Percentiles rank a stretch among this genome's conserved stretches.
phyloP scores from a whole-genome alignment of 1,284 basidiomycete species.

The Rhodotorula mucilaginosa region DNA sequence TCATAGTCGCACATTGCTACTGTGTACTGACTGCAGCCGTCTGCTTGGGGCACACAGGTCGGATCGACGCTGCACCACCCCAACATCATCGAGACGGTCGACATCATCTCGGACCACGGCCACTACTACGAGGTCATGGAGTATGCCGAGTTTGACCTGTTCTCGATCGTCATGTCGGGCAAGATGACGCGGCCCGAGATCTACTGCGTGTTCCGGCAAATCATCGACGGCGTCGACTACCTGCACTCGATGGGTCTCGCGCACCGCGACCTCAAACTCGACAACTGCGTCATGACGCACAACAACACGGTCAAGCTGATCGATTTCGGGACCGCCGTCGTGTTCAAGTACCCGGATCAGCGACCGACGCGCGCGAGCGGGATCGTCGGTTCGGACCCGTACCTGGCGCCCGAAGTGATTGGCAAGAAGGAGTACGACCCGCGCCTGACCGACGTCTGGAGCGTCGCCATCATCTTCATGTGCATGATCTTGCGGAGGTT shows the following conservation, averaged over 20 bases:
- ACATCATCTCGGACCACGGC: slow-evolving; percentile 96
- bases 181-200: slow-evolving; percentile 98
- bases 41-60: slow-evolving; percentile 51
- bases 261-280: slow-evolving; percentile 97
- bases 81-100: slow-evolving; percentile 97
- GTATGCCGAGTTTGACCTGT: slow-evolving; percentile 96
- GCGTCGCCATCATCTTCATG: slow-evolving; percentile 96
- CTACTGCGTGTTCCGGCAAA: slow-evolving; percentile 98
- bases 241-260: slow-evolving; percentile 96
- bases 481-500: slow-evolving; percentile 98
- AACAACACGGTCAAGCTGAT: slow-evolving; percentile 97
- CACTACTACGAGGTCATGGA: slow-evolving; percentile 99
- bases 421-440: slow-evolving; percentile 79
- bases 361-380: slow-evolving; percentile 77
- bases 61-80: slow-evolving; percentile 90
- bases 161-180: slow-evolving; percentile 98
- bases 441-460: slow-evolving; percentile 97
- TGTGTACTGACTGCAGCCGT: not conserved
- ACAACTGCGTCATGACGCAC: slow-evolving; percentile 98
- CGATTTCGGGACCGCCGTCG: slow-evolving; percentile 98
- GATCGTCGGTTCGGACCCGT: slow-evolving; percentile 95
- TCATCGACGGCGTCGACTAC: slow-evolving; percentile 96
- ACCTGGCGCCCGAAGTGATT: slow-evolving; percentile 97
- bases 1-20: no score
- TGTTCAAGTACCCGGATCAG: slow-evolving; percentile 97